Evolutionary conservation across 148 eudicot genomes (phyloP).

Genomic region (Polygonum aviculare): DNA sequence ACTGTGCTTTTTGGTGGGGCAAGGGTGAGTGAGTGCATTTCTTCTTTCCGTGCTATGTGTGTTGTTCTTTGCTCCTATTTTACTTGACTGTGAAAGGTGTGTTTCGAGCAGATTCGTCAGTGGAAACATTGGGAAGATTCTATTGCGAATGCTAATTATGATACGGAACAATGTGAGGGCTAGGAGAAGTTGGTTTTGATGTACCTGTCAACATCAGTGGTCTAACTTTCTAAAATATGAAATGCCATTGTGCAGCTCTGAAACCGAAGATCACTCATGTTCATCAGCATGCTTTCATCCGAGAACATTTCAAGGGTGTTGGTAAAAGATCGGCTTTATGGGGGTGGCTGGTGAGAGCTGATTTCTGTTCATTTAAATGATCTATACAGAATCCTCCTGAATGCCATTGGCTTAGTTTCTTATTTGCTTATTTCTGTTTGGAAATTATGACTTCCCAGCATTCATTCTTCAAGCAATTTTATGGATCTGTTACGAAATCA

Average conservation of each 20-base stretch:
- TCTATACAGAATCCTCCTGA: not conserved
- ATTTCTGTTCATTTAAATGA: not conserved
- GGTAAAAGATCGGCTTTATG: conserved; percentile 26
- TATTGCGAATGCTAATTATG: conserved; percentile 19
- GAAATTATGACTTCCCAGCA: conserved; percentile 33
- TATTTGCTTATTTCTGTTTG: not conserved
- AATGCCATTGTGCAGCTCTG: conserved; percentile 14
- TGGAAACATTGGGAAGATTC: conserved; percentile 64
- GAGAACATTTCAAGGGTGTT: conserved; percentile 29
- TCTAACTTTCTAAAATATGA: not conserved
- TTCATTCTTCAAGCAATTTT: conserved; percentile 80
- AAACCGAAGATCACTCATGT: conserved; percentile 25
- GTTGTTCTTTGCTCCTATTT: not conserved
- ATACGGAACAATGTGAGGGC: conserved; percentile 25
- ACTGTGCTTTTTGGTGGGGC: conserved; percentile 54
- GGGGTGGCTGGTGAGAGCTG: conserved; percentile 65
- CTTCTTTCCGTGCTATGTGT: not conserved
- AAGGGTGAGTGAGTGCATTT: conserved; percentile 22
- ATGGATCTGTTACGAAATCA: conserved; percentile 75
- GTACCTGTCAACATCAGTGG: not conserved
- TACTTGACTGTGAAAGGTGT: not conserved
- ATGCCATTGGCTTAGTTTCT: not conserved
- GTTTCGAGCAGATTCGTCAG: conserved; percentile 38
- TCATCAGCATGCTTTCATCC: conserved; percentile 40
- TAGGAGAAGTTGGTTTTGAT: not conserved